phyloP scores from a whole-genome alignment of 164 flowering plant species.

The Stephania yunnanensis region DNA sequence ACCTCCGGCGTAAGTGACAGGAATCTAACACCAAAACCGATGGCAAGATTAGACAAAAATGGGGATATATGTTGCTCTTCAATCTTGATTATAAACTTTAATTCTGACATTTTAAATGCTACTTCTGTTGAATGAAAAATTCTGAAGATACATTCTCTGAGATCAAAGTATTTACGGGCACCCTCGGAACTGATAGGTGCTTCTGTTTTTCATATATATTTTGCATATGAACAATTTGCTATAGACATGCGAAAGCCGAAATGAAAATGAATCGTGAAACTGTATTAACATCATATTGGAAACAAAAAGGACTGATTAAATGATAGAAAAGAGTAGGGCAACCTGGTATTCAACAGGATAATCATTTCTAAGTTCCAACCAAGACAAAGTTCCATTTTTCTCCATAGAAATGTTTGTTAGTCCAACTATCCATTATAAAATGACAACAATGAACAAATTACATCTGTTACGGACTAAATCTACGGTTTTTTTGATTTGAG shows the following conservation, averaged over 20 bases:
- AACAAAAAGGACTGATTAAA: background rate
- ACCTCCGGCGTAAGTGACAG: slow-evolving; percentile 93
- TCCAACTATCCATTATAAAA: background rate
- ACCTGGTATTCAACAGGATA: no score
- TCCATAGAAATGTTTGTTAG: background rate
- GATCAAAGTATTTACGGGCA: background rate
- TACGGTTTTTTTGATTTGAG: background rate
- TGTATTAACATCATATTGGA: background rate
- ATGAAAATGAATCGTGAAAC: background rate
- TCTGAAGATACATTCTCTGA: background rate
- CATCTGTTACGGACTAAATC: background rate
- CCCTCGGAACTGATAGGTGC: no score
- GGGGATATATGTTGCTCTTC: background rate
- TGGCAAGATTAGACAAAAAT: background rate
- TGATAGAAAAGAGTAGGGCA: background rate
- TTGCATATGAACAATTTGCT: background rate
- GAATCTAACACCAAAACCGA: slow-evolving; percentile 48
- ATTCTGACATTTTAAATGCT: no score
- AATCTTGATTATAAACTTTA: no score
- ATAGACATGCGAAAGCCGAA: background rate
- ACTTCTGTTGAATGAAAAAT: background rate
- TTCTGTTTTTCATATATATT: background rate
- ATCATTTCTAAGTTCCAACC: background rate
- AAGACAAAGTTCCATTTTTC: background rate
- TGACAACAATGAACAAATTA: no score